Evolutionary conservation across 2,329 filamentous ascomycete species (phyloP).

Genomic region (Calonectria pauciramosa): DNA sequence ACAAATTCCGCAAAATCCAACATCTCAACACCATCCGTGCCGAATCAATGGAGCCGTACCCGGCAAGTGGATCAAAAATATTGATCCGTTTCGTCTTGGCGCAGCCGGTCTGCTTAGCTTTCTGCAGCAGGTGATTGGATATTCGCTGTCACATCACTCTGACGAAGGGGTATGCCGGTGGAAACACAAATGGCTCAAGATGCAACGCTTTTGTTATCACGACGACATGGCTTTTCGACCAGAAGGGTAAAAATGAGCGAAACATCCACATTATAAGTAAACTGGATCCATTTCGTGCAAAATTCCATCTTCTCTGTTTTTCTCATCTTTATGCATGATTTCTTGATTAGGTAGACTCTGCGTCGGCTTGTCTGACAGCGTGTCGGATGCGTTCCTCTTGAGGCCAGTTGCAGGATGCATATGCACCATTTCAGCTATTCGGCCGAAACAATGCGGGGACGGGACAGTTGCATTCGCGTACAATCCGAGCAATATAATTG

Average conservation of each 20-base stretch:
- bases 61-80: background rate
- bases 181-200: background rate
- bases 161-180: background rate
- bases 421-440: background rate
- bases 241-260: background rate
- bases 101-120: background rate
- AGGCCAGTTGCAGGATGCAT: background rate
- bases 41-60: background rate
- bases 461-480: background rate
- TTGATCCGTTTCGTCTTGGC: background rate
- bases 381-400: background rate
- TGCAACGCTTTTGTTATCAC: background rate
- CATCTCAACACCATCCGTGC: background rate
- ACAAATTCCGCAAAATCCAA: background rate
- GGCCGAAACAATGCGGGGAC: background rate
- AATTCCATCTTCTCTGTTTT: background rate
- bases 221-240: background rate
- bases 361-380: background rate
- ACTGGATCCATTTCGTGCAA: background rate
- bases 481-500: background rate
- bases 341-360: background rate
- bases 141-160: background rate
- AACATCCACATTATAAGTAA: background rate
- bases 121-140: background rate
- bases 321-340: background rate